Percentiles rank a stretch among this genome's conserved stretches.
phyloP scores from a whole-genome alignment of 345 rosid genomes.

The Psidium guajava region DNA sequence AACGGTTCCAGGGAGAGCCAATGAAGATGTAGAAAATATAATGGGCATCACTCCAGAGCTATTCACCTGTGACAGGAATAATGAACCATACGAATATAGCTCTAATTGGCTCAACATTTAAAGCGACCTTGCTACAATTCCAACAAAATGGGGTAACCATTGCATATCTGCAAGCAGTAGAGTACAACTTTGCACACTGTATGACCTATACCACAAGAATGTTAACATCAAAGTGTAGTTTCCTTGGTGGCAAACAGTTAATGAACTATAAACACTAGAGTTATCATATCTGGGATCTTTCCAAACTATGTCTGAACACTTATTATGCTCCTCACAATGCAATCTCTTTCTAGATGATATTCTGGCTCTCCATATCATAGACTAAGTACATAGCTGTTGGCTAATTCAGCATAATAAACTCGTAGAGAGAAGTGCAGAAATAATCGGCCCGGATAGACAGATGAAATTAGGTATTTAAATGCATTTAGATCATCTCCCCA shows the following conservation, averaged over 20 bases:
- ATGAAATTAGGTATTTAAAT: neutral
- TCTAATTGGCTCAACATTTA: neutral
- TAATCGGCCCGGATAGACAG: neutral
- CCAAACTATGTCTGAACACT: neutral
- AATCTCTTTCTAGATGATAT: neutral
- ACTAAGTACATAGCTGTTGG: neutral
- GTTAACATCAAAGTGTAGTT: neutral
- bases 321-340: neutral
- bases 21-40: slow-evolving; percentile 89
- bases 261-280: neutral
- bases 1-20: slow-evolving; percentile 90
- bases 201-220: neutral
- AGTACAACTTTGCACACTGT: neutral
- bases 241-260: neutral
- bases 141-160: neutral
- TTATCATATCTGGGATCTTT: neutral
- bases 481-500: neutral
- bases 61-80: slow-evolving; percentile 40
- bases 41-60: slow-evolving; percentile 99
- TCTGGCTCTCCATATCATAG: neutral
- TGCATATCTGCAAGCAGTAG: neutral
- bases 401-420: neutral
- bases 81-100: neutral
- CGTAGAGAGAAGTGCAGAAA: neutral
- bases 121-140: neutral